phyloP scores from a whole-genome alignment of 1,284 basidiomycete species.

The Flammula alnicola region DNA sequence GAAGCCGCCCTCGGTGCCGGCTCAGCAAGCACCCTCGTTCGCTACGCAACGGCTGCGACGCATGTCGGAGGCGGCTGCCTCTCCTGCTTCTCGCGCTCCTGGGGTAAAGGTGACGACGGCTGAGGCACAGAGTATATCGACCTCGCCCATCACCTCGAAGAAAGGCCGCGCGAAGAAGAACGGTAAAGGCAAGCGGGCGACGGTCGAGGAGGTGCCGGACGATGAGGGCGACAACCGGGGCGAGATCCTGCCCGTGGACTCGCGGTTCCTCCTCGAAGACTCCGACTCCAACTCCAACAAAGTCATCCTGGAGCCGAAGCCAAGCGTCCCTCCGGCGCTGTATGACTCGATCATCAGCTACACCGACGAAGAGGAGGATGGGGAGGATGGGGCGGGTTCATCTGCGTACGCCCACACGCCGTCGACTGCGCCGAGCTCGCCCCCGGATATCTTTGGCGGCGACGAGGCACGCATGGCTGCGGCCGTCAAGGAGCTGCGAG shows the following conservation, averaged over 20 bases:
- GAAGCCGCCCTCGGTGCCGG: conserved; percentile 26
- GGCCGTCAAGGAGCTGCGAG: conserved; percentile 16
- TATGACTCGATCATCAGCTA: conserved; percentile 42
- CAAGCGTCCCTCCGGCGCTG: conserved; percentile 40
- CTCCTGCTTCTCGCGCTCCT: conserved; percentile 17
- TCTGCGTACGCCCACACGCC: conserved; percentile 28
- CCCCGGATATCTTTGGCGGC: conserved; percentile 18
- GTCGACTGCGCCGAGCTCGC: conserved; percentile 29
- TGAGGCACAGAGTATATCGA: background rate
- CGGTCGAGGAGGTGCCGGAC: conserved; percentile 52
- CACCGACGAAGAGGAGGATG: conserved; percentile 30
- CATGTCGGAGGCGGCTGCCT: conserved; percentile 32
- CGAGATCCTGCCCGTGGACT: conserved; percentile 40
- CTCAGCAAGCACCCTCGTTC: conserved; percentile 12
- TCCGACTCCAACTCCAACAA: conserved; percentile 30
- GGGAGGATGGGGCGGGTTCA: too few relatives aligned
- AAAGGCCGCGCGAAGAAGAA: conserved; percentile 32
- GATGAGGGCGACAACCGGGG: conserved; percentile 43
- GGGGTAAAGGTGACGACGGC: background rate
- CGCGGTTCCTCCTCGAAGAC: conserved; percentile 36
- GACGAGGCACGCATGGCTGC: conserved; percentile 18
- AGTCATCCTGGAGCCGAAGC: conserved; percentile 44
- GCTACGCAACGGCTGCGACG: conserved; percentile 27
- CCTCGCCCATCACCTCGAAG: conserved; percentile 9
- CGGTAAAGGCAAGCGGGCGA: conserved; percentile 39